Conservation (phyloP, 2,329 filamentous ascomycete species). For the Penicillium frequentans region DNA sequence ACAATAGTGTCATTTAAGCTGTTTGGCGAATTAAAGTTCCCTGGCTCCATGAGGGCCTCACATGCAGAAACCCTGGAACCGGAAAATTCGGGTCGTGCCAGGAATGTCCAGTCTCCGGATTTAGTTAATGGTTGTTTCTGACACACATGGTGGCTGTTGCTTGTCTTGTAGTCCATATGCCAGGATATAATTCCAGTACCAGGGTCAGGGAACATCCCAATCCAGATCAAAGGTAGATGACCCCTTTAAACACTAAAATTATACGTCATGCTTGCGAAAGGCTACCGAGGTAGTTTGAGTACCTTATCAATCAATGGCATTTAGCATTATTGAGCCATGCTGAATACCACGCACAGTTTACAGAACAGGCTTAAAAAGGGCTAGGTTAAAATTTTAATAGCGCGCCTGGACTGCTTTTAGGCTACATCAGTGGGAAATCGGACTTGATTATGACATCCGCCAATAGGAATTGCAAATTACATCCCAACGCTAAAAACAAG, state of each 20-base stretch:
- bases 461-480: background rate
- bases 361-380: background rate
- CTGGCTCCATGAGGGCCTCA: background rate
- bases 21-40: background rate
- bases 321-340: background rate
- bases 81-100: background rate
- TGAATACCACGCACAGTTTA: background rate
- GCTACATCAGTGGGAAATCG: background rate
- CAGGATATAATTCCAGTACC: background rate
- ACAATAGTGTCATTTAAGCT: background rate
- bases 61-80: background rate
- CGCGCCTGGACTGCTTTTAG: background rate
- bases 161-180: background rate
- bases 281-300: background rate
- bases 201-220: background rate
- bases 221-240: no score
- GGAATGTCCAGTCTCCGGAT: background rate
- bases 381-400: background rate
- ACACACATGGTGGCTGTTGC: background rate
- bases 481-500: background rate
- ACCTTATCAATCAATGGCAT: background rate
- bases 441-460: background rate
- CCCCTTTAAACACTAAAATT: background rate
- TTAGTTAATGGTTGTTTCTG: background rate
- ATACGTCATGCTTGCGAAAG: no score